phyloP scores from a whole-genome alignment of 371 early-diverging fungal species.

The Lichtheimia ornata region DNA sequence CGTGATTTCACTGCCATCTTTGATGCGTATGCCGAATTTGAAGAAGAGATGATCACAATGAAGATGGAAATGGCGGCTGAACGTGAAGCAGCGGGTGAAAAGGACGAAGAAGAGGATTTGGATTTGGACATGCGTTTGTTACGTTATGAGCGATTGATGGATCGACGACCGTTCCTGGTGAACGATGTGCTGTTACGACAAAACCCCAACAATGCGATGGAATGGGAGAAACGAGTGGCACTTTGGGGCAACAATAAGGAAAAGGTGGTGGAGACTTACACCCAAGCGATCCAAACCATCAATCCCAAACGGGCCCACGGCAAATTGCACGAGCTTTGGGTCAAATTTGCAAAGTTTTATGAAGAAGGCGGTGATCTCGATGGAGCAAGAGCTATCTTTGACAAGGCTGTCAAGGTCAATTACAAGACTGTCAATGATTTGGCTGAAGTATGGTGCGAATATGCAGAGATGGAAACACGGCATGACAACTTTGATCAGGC shows the following conservation, averaged over 20 bases:
- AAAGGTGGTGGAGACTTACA: constrained; percentile 75
- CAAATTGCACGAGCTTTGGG: constrained; percentile 82
- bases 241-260: constrained; percentile 68
- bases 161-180: constrained; percentile 91
- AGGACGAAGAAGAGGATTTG: constrained; percentile 57
- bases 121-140: constrained; percentile 85
- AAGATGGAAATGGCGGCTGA: constrained; percentile 78
- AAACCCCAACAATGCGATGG: constrained; percentile 88
- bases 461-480: constrained; percentile 90
- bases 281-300: constrained; percentile 76
- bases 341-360: constrained; percentile 83
- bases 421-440: constrained; percentile 84
- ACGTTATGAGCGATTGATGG: constrained; percentile 90
- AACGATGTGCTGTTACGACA: constrained; percentile 93
- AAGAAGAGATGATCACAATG: constrained; percentile 77
- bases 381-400: constrained; percentile 80
- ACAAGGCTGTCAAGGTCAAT: constrained; percentile 80
- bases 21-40: constrained; percentile 93
- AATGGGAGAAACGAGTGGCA: constrained; percentile 88
- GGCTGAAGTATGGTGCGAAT: constrained; percentile 91
- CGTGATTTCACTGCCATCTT: constrained; percentile 95
- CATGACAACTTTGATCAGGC: constrained; percentile 71
- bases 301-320: constrained; percentile 81
- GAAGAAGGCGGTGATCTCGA: constrained; percentile 66
- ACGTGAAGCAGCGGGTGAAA: constrained; percentile 54